Evolutionary conservation across 2,329 filamentous ascomycete genomes (phyloP).

Genomic region (Curvularia sp.): DNA sequence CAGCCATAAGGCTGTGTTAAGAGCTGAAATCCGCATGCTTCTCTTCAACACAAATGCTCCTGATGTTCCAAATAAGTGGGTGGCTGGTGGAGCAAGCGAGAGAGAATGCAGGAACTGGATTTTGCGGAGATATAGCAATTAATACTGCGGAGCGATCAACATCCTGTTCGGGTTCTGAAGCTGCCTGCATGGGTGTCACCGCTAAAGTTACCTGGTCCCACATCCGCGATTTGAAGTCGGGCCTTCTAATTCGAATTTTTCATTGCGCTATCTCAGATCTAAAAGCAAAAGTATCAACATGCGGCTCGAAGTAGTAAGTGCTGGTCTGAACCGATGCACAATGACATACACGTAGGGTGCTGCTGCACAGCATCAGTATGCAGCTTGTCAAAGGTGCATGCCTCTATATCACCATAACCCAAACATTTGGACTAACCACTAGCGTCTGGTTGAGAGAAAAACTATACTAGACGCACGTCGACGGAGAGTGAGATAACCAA

Average conservation of each 20-base stretch:
- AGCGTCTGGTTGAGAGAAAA: not conserved
- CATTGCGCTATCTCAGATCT: constrained; percentile 5
- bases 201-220: constrained; percentile 7
- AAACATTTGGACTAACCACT: not conserved
- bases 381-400: not conserved
- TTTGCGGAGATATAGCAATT: constrained; percentile 2
- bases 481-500: too few relatives aligned
- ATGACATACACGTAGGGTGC: constrained; percentile 5
- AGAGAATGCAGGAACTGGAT: constrained; percentile 7
- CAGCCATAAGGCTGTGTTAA: constrained; percentile 34
- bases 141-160: constrained; percentile 2
- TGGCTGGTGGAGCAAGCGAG: not conserved
- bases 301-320: constrained; percentile 17
- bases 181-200: not conserved
- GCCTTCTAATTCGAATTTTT: constrained; percentile 9
- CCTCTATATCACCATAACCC: not conserved
- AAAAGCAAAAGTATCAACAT: constrained; percentile 1
- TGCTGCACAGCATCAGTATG: not conserved
- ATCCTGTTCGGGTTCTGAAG: not conserved
- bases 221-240: constrained; percentile 13
- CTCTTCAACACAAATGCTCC: constrained; percentile 4
- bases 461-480: not conserved
- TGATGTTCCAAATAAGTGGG: not conserved
- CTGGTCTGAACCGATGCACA: constrained; percentile 10
- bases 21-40: constrained; percentile 13